phyloP scores from a whole-genome alignment of 2,329 filamentous ascomycete species.

The Cercospora beticola region DNA sequence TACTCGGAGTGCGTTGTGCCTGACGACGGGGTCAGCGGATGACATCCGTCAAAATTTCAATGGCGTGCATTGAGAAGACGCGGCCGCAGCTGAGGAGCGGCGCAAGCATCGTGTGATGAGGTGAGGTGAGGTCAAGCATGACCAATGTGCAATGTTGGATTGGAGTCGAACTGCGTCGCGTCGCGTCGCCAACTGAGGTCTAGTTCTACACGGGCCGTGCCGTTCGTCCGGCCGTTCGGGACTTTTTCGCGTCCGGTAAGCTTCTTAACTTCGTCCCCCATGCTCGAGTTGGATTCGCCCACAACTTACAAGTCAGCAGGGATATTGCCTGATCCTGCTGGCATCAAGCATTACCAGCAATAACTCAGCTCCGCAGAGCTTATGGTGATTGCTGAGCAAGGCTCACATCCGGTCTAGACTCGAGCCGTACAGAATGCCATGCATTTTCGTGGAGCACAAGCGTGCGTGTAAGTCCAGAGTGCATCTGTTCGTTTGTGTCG shows the following conservation, averaged over 20 bases:
- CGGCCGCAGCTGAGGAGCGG: not conserved
- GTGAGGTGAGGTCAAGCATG: not conserved
- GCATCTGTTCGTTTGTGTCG: no score
- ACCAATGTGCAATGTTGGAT: not conserved
- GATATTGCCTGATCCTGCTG: no score
- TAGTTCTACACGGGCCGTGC: no score
- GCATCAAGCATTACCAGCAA: no score
- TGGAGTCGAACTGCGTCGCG: not conserved
- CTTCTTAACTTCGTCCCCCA: not conserved
- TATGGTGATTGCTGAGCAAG: no score
- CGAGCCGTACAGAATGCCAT: no score
- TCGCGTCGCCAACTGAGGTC: not conserved
- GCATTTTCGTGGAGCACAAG: no score
- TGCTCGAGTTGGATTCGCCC: not conserved
- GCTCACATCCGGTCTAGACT: no score
- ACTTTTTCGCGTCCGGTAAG: not conserved
- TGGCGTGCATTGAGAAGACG: not conserved
- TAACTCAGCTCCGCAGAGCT: no score
- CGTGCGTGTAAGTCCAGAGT: no score
- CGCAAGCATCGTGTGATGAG: not conserved
- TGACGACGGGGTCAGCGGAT: not conserved
- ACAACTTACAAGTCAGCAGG: no score
- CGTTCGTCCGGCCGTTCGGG: no score
- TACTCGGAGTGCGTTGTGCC: not conserved
- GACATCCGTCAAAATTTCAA: not conserved